Evolutionary conservation across 1,284 basidiomycete species (phyloP).

Genomic region (Ganoderma boninense): DNA sequence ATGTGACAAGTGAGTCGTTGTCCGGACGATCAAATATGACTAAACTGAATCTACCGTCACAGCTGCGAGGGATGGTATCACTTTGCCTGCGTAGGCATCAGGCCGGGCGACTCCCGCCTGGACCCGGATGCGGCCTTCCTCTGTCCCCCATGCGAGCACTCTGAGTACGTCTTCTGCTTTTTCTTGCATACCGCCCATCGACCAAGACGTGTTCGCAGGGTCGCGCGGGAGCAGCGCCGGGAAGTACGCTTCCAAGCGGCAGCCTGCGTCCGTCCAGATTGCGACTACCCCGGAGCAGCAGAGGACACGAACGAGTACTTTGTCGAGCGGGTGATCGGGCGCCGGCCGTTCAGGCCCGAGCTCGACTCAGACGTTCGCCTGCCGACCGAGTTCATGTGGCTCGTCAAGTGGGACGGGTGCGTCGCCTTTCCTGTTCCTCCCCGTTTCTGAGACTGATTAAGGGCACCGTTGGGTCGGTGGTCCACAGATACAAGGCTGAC

Average conservation of each 20-base stretch:
- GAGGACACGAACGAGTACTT: conserved; percentile 32
- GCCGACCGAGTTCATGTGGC: conserved; percentile 25
- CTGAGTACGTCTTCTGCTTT: conserved; percentile 16
- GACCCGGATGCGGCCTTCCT: conserved; percentile 25
- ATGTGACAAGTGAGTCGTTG: conserved; percentile 21
- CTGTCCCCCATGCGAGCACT: conserved; percentile 29
- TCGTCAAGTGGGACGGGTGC: conserved; percentile 33
- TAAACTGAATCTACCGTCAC: neutral
- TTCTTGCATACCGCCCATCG: neutral
- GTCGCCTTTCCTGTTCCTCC: neutral
- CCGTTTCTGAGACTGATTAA: neutral
- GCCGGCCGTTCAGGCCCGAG: conserved; percentile 25
- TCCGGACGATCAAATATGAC: no score
- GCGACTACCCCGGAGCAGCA: conserved; percentile 27
- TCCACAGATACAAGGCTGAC: conserved; percentile 25
- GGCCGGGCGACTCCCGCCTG: conserved; percentile 21
- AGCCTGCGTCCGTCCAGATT: conserved; percentile 32
- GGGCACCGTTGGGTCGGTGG: neutral
- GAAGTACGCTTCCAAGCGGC: conserved; percentile 23
- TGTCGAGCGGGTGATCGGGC: conserved; percentile 34
- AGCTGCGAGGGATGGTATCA: conserved; percentile 34
- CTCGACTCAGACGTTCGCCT: conserved; percentile 12
- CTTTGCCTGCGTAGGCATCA: conserved; percentile 29
- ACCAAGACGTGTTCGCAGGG: neutral
- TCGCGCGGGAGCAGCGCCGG: conserved; percentile 14